Evolutionary conservation across 2,329 filamentous ascomycete genomes (phyloP).

Genomic region (Clonostachys solani): DNA sequence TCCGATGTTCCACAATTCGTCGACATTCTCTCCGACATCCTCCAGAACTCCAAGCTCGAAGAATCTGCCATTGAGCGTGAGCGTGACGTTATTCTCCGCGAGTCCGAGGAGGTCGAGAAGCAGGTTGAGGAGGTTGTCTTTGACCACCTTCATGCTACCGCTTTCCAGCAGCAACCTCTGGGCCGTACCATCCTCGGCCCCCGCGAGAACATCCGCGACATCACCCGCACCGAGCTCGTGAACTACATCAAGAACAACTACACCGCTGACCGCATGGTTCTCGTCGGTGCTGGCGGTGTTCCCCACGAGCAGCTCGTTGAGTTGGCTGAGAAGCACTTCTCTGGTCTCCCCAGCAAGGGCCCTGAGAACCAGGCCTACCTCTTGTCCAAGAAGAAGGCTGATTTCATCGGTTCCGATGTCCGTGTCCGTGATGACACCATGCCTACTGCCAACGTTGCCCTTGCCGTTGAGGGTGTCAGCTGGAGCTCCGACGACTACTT

Average conservation of each 20-base stretch:
- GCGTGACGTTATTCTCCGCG: slow-evolving; percentile 96
- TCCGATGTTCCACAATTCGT: slow-evolving; percentile 93
- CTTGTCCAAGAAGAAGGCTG: slow-evolving; percentile 80
- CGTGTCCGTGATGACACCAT: slow-evolving; percentile 94
- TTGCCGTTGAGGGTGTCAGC: slow-evolving; percentile 98
- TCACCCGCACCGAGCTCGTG: slow-evolving; percentile 83
- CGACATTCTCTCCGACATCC: slow-evolving; percentile 97
- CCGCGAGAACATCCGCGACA: slow-evolving; percentile 96
- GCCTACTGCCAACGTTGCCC: slow-evolving; percentile 93
- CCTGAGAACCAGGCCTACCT: slow-evolving; percentile 71
- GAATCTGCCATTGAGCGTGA: slow-evolving; percentile 89
- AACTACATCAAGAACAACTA: slow-evolving; percentile 99
- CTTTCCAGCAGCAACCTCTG: slow-evolving; percentile 92
- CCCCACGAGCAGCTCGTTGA: slow-evolving; percentile 92
- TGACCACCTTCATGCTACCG: slow-evolving; percentile 97
- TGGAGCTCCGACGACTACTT: slow-evolving; percentile 99
- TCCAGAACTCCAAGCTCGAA: slow-evolving; percentile 99
- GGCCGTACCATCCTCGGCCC: slow-evolving; percentile 97
- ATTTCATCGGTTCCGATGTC: slow-evolving; percentile 96
- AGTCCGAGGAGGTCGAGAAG: slow-evolving; percentile 99
- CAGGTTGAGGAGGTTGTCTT: slow-evolving; percentile 99
- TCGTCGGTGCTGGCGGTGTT: slow-evolving; percentile 90
- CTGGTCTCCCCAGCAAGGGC: slow-evolving; percentile 69
- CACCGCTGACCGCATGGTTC: slow-evolving; percentile 98
- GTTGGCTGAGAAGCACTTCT: slow-evolving; percentile 95